Conservation (phyloP, 129 eudicot species). For the Ambrosia artemisiifolia region DNA sequence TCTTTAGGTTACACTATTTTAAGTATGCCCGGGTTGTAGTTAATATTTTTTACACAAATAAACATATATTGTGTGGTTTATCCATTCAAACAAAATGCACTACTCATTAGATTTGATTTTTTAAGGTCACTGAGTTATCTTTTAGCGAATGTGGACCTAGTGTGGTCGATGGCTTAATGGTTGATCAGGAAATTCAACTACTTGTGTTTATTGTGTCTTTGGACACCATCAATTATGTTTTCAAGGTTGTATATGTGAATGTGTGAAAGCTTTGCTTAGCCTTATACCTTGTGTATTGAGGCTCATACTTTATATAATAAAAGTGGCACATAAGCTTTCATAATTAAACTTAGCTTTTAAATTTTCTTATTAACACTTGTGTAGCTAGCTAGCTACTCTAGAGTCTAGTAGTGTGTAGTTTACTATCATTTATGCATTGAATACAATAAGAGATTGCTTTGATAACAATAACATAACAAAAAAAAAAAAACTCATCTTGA, state of each 20-base stretch:
- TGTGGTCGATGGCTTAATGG: slow-evolving; percentile 18
- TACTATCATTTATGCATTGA: slow-evolving; percentile 1
- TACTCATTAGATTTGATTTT: background rate
- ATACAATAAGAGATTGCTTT: slow-evolving; percentile 7
- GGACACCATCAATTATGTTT: slow-evolving; percentile 9
- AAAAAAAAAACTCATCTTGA: slow-evolving; percentile 17
- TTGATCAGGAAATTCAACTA: slow-evolving; percentile 33
- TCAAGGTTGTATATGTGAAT: slow-evolving; percentile 8
- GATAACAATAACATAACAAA: background rate
- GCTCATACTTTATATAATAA: no score
- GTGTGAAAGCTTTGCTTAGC: background rate
- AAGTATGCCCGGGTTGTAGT: no score
- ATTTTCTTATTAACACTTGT: no score
- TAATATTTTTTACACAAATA: no score
- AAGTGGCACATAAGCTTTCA: no score
- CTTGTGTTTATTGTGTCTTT: slow-evolving; percentile 10
- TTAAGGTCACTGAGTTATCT: background rate
- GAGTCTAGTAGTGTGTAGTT: background rate
- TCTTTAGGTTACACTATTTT: no score
- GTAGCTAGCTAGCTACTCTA: no score
- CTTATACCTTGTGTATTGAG: no score
- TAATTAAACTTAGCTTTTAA: no score
- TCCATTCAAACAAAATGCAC: no score
- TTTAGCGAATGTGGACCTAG: slow-evolving; percentile 9
- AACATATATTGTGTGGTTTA: no score